A percentile compares a stretch with the other conserved stretches of the same genome.
Evolutionary conservation across 129 eudicot species (phyloP).

Genomic region (Flaveria bidentis): DNA sequence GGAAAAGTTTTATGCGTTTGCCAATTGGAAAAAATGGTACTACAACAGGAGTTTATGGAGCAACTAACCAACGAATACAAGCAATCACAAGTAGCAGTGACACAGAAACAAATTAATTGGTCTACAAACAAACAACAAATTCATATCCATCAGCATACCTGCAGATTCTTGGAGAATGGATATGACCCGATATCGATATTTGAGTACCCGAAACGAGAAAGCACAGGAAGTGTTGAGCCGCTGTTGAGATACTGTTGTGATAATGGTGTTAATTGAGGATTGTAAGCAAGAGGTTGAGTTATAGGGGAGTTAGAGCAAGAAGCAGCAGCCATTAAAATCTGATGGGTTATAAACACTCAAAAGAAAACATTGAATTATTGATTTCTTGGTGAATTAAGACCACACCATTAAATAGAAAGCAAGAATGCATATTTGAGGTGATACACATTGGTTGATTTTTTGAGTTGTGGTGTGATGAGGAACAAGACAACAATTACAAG

Average conservation of each 20-base stretch:
- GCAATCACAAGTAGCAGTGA: neutral
- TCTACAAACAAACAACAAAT: neutral
- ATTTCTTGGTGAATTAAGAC: neutral
- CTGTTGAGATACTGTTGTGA: neutral
- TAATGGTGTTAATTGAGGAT: neutral
- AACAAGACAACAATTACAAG: neutral
- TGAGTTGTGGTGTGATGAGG: conserved; percentile 21
- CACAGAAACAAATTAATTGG: neutral
- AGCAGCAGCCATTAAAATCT: conserved; percentile 22
- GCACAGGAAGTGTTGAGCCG: conserved; percentile 2
- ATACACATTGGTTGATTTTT: neutral
- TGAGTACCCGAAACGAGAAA: conserved; percentile 19
- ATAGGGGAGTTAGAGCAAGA: conserved; percentile 11
- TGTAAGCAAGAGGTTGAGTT: neutral
- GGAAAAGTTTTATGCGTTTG: too few relatives aligned
- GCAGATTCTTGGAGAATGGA: conserved; percentile 22
- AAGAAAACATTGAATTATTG: neutral
- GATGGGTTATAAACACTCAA: too few relatives aligned
- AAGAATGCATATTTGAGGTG: conserved; percentile 6
- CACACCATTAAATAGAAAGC: too few relatives aligned
- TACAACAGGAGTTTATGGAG: neutral
- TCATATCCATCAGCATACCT: neutral
- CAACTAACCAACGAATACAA: too few relatives aligned
- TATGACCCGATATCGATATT: neutral
- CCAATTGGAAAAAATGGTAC: neutral